Conservation (phyloP, 2,329 filamentous ascomycete genomes). For the Aspergillus oerlinghausenensis region DNA sequence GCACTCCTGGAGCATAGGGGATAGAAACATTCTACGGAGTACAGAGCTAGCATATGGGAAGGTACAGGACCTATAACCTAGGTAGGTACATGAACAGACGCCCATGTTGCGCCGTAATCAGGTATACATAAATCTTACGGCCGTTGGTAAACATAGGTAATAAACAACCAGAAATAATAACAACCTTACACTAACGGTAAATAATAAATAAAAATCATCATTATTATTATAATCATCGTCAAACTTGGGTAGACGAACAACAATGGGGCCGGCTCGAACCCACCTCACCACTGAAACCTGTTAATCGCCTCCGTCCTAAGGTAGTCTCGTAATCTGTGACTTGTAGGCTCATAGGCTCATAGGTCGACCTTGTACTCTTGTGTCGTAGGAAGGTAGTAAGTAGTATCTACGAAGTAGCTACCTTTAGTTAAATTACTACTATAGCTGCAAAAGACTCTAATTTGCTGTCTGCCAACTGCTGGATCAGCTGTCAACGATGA, state of each 20-base stretch:
- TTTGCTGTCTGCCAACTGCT: constrained; percentile 14
- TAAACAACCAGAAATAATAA: not conserved
- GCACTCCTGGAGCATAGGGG: not conserved
- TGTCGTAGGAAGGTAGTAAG: not conserved
- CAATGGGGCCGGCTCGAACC: constrained; percentile 10
- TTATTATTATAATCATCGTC: constrained; percentile 1
- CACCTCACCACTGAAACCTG: not conserved
- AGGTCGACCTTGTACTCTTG: not conserved
- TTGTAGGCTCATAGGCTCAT: not conserved
- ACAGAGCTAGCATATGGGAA: too few relatives aligned
- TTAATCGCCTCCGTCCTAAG: not conserved
- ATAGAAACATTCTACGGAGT: not conserved
- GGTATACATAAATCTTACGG: not conserved
- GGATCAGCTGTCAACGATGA: constrained; percentile 23
- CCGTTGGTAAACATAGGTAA: not conserved
- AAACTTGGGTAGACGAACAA: not conserved
- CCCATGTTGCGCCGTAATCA: not conserved
- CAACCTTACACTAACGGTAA: not conserved
- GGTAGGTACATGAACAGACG: too few relatives aligned
- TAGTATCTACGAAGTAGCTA: too few relatives aligned
- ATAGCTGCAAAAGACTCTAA: constrained; percentile 14
- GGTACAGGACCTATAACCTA: too few relatives aligned
- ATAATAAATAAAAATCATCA: constrained; percentile 1
- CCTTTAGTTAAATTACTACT: not conserved
- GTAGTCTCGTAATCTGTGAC: not conserved